Evolutionary conservation across 805 yeast species (phyloP), one percentile per base, ranked within the genome.

Genomic region (Sporopachydermia quercuum): DNA sequence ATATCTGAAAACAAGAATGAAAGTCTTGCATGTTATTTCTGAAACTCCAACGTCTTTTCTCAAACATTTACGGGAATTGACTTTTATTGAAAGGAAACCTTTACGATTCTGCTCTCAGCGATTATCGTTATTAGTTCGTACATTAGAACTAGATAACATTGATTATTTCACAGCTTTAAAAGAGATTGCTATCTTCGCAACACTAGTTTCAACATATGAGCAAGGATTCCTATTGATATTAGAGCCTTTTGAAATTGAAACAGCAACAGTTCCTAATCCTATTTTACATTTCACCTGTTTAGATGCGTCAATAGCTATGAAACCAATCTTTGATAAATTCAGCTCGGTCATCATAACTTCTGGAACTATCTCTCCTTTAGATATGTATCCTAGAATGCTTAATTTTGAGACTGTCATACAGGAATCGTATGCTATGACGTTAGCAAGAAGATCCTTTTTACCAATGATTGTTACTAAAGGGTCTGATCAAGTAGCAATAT

Each of bases 401-500:
- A 82, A 86, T 53, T 89, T 91, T 58, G 86, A 83, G 39, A 87
- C 97, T 0, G 94, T 87, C 3, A 69, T 91, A 27, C 96, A 87
- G 58, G 91, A 86, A 54, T 87, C 96, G 1, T 91, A 91, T 54
- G 75, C 96, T 1, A 91, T 91, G 96, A 84, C 98, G 0, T 70
- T 91, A 47, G 86, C 94, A 2, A 73, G 94, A 50, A 66, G 94
- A 46, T 82, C 97, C 0, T 91, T 91, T 57, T 66, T 91, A 50
- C 99, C 99, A 6, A 73, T 91, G 78, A 78, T 91, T 48, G 93
- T 91, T 6, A 89, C 99, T 0, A 89, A 93, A 55, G 98, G 98
- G 1, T 82, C 96, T 0, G 99, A 91, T 58, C 99, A 91, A 58
- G 97, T 91, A 14, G 89, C 96, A 0, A 89, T 91, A 13, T 82